phyloP scores from a whole-genome alignment of 2,329 filamentous ascomycete species.

The Trichoderma polysporum region DNA sequence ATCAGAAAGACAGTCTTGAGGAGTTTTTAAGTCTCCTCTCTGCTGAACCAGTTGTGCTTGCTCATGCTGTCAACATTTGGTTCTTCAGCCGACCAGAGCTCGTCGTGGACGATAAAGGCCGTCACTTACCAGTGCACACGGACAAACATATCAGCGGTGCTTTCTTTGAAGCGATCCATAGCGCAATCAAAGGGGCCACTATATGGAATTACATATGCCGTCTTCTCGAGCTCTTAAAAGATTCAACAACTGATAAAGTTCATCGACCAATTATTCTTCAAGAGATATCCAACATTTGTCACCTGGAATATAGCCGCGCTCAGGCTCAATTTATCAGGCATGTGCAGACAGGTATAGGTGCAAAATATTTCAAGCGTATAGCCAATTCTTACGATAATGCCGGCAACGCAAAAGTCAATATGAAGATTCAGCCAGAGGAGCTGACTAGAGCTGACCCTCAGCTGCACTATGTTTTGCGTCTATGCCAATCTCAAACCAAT shows the following conservation, averaged over 20 bases:
- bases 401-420: conserved; percentile 37
- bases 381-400: conserved; percentile 37
- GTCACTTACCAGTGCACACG: conserved; percentile 36
- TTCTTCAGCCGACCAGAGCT: conserved; percentile 45
- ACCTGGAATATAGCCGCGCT: conserved; percentile 43
- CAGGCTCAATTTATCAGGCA: conserved; percentile 43
- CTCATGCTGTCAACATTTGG: conserved; percentile 35
- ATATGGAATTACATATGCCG: conserved; percentile 43
- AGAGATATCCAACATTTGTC: conserved; percentile 45
- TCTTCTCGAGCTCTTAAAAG: conserved; percentile 38
- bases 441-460: conserved; percentile 40
- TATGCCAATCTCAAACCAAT: conserved; percentile 42
- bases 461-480: conserved; percentile 44
- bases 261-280: conserved; percentile 41
- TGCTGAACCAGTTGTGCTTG: conserved; percentile 35
- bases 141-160: conserved; percentile 44
- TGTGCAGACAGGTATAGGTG: conserved; percentile 36
- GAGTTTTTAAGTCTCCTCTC: conserved; percentile 38
- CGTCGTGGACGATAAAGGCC: conserved; percentile 46
- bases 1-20: conserved; percentile 36
- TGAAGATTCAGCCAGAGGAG: conserved; percentile 44
- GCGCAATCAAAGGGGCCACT: conserved; percentile 35
- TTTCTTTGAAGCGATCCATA: conserved; percentile 43
- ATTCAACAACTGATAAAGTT: conserved; percentile 29
- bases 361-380: conserved; percentile 44